Evolutionary conservation across 2,329 filamentous ascomycete genomes (phyloP), one percentile per base, ranked within the genome.

Genomic region (Ciborinia camelliae): DNA sequence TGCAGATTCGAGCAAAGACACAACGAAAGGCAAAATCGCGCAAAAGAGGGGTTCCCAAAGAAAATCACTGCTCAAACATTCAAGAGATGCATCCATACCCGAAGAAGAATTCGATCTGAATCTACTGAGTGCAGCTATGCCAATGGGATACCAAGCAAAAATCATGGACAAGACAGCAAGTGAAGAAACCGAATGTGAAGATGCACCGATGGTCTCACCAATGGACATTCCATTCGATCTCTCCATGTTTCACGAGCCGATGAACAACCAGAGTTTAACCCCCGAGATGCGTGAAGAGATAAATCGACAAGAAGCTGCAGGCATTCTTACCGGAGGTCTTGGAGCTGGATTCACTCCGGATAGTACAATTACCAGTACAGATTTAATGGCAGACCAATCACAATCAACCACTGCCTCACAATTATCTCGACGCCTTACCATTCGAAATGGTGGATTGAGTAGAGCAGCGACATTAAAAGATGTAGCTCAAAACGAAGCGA

Each of bases 401-500:
- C 60, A 53, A 37, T 41, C 43, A 37, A 65, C 69, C 12, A 63
- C 65, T 4, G 59, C 66, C 0, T 54, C 52, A 12, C 32, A 47
- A 30, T 59, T 71, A 53, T 67, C 68, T 14, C 66, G 71, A 9
- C 66, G 62, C 37, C 63, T 73, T 15, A 71, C 73, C 1, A 65
- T 71, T 43, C 63, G 69, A 51, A 66, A 55, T n/a, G 53, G 66
- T 26, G 65, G 67, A 6, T 28, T 73, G 20, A 51, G 51, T 30
- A 76, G 79, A 47, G 69, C 71, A 12, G 74, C 80, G 58, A 82
- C 80, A 0, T 75, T 86, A 62, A 80, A 77, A 63, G 77, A 79
- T 26, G 76, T 83, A 23, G 84, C 81, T 0, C 85, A 88, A 73
- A 79, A 77, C 14, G 84, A 86, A 71, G 86, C 86, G 0, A 86